These are phyloP conservation scores for Tephrocybe sp. DNA, from an alignment of 768 basidiomycete species.

Conservation along the genomic window DNA sequence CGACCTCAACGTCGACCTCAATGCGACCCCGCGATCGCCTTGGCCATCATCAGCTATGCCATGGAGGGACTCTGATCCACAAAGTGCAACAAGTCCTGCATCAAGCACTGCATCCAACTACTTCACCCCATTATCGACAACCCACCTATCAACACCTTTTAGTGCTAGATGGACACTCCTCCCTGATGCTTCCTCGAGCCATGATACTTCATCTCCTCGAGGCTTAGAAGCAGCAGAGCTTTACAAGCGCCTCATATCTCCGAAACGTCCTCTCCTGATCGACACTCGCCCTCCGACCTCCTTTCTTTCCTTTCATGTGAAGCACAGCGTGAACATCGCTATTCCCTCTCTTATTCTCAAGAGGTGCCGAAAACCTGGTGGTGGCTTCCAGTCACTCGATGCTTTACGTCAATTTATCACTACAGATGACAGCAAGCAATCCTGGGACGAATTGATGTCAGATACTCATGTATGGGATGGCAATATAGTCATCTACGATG, in stretches of 20 bases:
- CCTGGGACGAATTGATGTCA: conserved; percentile 65
- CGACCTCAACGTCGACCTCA: conserved; percentile 31
- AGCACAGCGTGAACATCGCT: conserved; percentile 75
- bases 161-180: conserved; percentile 26
- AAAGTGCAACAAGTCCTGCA: conserved; percentile 44
- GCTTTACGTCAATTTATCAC: conserved; percentile 80
- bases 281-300: conserved; percentile 75
- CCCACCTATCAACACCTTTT: conserved; percentile 23
- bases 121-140: conserved; percentile 47
- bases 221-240: conserved; percentile 48
- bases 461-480: conserved; percentile 63
- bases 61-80: conserved; percentile 26
- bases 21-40: conserved; percentile 26
- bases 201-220: conserved; percentile 24
- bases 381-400: conserved; percentile 62
- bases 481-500: conserved; percentile 72
- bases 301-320: conserved; percentile 63
- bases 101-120: conserved; percentile 44
- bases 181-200: conserved; percentile 19
- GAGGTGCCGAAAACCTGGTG: conserved; percentile 70
- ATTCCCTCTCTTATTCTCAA: conserved; percentile 91
- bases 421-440: conserved; percentile 66
- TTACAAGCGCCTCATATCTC: conserved; percentile 46
- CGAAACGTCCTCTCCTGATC: conserved; percentile 64
- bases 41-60: conserved; percentile 18